A percentile compares a stretch with the other conserved stretches of the same genome.
Evolutionary conservation across 1,139 yeast genomes (phyloP).

Genomic region (Hyphopichia pseudoburtonii): DNA sequence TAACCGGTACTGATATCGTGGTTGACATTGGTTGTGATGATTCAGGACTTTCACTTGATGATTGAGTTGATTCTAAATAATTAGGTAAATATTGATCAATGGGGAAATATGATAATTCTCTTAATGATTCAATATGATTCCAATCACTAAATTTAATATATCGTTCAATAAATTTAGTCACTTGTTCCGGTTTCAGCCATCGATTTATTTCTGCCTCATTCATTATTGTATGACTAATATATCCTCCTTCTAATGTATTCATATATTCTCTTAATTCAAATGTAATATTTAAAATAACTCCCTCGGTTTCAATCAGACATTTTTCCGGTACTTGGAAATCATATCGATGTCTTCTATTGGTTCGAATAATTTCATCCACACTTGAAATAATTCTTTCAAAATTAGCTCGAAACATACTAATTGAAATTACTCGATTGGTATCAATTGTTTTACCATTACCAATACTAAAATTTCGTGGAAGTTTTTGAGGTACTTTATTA

Average conservation of each 20-base stretch:
- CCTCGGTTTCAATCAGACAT: conserved; percentile 13
- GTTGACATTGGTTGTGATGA: no score
- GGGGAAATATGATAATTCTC: no score
- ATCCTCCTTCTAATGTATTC: conserved; percentile 11
- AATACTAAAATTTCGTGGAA: conserved; percentile 5
- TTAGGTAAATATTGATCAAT: no score
- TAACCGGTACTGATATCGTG: no score
- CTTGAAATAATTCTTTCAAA: neutral
- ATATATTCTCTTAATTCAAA: conserved; percentile 12
- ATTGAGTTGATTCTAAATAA: no score
- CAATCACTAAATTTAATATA: no score
- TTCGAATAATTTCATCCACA: neutral
- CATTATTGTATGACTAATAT: conserved; percentile 7
- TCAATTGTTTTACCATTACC: neutral
- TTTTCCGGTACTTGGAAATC: conserved; percentile 10
- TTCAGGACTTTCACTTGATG: no score
- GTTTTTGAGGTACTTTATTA: conserved; percentile 12
- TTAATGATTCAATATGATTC: no score
- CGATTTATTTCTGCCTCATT: neutral
- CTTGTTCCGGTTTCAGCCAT: no score
- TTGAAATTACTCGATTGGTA: conserved; percentile 8
- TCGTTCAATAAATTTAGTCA: no score
- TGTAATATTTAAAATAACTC: conserved; percentile 13
- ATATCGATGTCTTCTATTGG: conserved; percentile 5
- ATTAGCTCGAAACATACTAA: conserved; percentile 8